Conservation (phyloP, 1,284 basidiomycete genomes). For the Boletus semigastroideus region DNA sequence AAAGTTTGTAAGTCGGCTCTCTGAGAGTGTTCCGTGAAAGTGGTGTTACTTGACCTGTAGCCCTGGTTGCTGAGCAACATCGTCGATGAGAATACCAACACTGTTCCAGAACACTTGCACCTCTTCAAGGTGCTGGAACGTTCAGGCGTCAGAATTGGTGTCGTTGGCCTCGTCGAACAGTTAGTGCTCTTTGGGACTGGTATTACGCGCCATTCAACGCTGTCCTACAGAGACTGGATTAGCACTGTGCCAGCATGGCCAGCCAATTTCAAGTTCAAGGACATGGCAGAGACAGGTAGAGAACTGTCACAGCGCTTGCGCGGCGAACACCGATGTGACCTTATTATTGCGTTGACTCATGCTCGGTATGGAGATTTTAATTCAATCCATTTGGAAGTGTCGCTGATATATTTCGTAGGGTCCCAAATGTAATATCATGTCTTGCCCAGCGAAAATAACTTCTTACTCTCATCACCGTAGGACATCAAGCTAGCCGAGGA, state of each 20-base stretch:
- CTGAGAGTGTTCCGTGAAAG: conserved; percentile 3
- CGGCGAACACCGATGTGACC: conserved; percentile 57
- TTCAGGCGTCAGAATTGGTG: conserved; percentile 57
- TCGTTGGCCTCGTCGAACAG: conserved; percentile 74
- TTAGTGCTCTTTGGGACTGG: conserved; percentile 28
- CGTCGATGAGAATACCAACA: conserved; percentile 49
- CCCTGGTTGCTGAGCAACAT: conserved; percentile 65
- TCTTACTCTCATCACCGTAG: conserved; percentile 38
- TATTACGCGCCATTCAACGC: not conserved
- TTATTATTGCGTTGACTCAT: conserved; percentile 72
- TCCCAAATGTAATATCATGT: conserved; percentile 47
- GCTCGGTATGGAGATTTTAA: conserved; percentile 40
- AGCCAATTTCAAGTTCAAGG: conserved; percentile 54
- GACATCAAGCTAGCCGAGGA: conserved; percentile 64
- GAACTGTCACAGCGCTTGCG: conserved; percentile 59
- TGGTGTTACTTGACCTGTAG: conserved; percentile 24
- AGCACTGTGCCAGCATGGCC: conserved; percentile 72
- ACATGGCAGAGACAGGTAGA: conserved; percentile 53
- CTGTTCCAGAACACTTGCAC: conserved; percentile 49
- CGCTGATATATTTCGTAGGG: conserved; percentile 13
- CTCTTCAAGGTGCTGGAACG: conserved; percentile 55
- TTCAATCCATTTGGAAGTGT: not conserved
- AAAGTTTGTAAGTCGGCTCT: conserved; percentile 50
- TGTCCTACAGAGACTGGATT: conserved; percentile 58
- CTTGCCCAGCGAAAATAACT: conserved; percentile 35